These are phyloP conservation scores for Pulveroboletus sp. DNA, from an alignment of 768 basidiomycete species.

Conservation along the genomic window DNA sequence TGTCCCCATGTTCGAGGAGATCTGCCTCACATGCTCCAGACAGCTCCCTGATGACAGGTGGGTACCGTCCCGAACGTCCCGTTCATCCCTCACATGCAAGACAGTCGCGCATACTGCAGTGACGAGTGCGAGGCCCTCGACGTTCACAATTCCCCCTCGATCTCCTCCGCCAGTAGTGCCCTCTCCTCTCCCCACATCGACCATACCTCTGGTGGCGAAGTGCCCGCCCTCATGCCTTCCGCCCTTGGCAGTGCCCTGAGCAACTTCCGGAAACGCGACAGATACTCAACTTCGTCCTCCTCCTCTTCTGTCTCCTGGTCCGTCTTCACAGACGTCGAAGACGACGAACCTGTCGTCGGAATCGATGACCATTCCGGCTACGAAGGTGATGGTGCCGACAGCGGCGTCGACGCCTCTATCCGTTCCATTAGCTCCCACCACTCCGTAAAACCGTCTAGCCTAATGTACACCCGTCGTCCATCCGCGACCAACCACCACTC, in stretches of 20 bases:
- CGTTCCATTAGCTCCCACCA: constrained; percentile 39
- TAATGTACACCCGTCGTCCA: constrained; percentile 65
- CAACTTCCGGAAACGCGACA: constrained; percentile 41
- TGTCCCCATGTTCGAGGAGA: constrained; percentile 68
- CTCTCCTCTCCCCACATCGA: constrained; percentile 63
- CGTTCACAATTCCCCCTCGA: constrained; percentile 54
- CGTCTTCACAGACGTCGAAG: constrained; percentile 60
- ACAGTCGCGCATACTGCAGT: constrained; percentile 67
- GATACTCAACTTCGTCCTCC: constrained; percentile 57
- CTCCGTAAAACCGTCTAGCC: constrained; percentile 37
- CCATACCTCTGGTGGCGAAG: constrained; percentile 51
- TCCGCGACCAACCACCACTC: constrained; percentile 67
- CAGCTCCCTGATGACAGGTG: constrained; percentile 61
- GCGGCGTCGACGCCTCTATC: constrained; percentile 36
- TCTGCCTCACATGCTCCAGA: constrained; percentile 69
- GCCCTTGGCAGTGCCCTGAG: constrained; percentile 52
- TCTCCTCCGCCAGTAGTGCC: constrained; percentile 60
- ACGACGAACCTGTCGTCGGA: constrained; percentile 36
- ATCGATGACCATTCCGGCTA: constrained; percentile 32
- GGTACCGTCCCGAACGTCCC: constrained; percentile 22
- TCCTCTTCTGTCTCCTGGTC: constrained; percentile 68
- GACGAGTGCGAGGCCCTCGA: constrained; percentile 62
- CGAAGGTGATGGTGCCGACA: constrained; percentile 32
- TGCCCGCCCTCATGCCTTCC: constrained; percentile 60
- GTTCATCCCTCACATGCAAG: constrained; percentile 15